phyloP scores from a whole-genome alignment of 768 basidiomycete genomes.

The Megacollybia marginata region DNA sequence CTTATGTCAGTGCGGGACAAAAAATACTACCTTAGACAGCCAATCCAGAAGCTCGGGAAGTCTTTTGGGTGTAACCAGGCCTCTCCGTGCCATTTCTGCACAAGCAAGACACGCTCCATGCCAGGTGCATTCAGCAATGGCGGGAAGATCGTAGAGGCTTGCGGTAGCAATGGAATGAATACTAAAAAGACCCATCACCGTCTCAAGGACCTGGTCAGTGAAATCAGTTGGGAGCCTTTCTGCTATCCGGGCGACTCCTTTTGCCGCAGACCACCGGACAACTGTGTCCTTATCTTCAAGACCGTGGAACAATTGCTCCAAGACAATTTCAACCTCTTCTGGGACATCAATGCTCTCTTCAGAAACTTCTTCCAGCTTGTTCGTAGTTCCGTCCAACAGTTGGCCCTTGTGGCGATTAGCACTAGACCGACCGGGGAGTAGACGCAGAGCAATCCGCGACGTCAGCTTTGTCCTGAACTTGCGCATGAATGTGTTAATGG shows the following conservation, averaged over 20 bases:
- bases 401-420: conserved; percentile 34
- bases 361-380: conserved; percentile 16
- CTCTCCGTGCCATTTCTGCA: conserved; percentile 87
- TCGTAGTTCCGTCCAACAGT: not conserved
- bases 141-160: conserved; percentile 61
- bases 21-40: conserved; percentile 62
- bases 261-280: conserved; percentile 92
- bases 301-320: conserved; percentile 65
- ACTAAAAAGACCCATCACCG: conserved; percentile 66
- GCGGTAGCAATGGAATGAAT: conserved; percentile 65
- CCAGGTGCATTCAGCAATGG: conserved; percentile 83
- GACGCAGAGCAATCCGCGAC: conserved; percentile 54
- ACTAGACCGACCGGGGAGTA: conserved; percentile 44
- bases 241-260: conserved; percentile 80
- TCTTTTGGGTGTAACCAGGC: conserved; percentile 51
- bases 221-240: conserved; percentile 74
- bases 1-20: conserved; percentile 5
- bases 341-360: conserved; percentile 54
- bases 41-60: conserved; percentile 66
- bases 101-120: conserved; percentile 91
- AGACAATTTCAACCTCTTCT: conserved; percentile 64
- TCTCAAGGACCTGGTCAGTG: conserved; percentile 75
- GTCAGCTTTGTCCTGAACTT: conserved; percentile 64
- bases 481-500: conserved; percentile 61
- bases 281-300: conserved; percentile 92